Conservation (phyloP, 1,139 yeast genomes). For the Kurtzmaniella natalensis region DNA sequence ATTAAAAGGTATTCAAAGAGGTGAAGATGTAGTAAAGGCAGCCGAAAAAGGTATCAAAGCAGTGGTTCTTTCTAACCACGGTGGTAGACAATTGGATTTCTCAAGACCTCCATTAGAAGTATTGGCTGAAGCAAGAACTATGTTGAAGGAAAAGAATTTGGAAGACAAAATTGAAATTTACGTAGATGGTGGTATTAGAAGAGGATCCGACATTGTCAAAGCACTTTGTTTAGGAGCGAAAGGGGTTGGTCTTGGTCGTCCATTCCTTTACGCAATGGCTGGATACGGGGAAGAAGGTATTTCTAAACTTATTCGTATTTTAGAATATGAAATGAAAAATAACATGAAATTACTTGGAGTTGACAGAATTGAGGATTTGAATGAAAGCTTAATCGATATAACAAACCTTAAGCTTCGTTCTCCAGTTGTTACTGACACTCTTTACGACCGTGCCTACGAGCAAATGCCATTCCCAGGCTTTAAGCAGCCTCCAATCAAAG, state of each 20-base stretch:
- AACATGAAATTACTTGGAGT: slow-evolving; percentile 43
- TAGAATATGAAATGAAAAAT: slow-evolving; percentile 36
- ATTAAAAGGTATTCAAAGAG: slow-evolving; percentile 49
- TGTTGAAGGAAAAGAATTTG: slow-evolving; percentile 23
- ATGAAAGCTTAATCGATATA: slow-evolving; percentile 3
- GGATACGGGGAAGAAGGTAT: slow-evolving; percentile 44
- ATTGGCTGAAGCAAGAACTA: slow-evolving; percentile 37
- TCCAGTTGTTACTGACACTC: not conserved
- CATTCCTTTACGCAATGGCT: slow-evolving; percentile 38
- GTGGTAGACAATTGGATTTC: slow-evolving; percentile 53
- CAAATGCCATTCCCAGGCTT: slow-evolving; percentile 1
- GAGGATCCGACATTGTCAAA: slow-evolving; percentile 44
- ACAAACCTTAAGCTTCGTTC: slow-evolving; percentile 1
- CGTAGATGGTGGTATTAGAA: slow-evolving; percentile 44
- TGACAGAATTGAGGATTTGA: slow-evolving; percentile 26
- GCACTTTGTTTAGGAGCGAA: slow-evolving; percentile 46
- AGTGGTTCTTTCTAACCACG: slow-evolving; percentile 52
- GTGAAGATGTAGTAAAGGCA: slow-evolving; percentile 47
- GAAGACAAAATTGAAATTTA: slow-evolving; percentile 30
- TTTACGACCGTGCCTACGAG: slow-evolving; percentile 1
- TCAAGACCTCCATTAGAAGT: slow-evolving; percentile 46
- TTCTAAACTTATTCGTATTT: slow-evolving; percentile 29
- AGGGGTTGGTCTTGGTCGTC: slow-evolving; percentile 46
- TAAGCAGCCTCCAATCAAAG: no score
- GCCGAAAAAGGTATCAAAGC: slow-evolving; percentile 43